These are phyloP conservation scores for Euphrasia arctica DNA, from an alignment of 305 asterid species.

Conservation along the genomic window DNA sequence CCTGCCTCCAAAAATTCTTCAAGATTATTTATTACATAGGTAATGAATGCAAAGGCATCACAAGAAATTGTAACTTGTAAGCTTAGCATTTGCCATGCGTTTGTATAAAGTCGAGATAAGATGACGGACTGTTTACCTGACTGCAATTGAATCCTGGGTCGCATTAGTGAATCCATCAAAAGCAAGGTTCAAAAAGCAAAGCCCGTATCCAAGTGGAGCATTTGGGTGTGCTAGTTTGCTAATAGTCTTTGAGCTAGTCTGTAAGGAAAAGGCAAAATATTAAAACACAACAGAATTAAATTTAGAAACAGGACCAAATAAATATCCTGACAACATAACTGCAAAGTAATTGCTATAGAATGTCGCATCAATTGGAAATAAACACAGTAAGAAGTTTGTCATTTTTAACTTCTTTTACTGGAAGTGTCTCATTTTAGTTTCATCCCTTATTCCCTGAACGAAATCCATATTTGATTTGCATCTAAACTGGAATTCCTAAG, in stretches of 20 bases:
- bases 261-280: conserved; percentile 17
- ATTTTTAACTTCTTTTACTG: not conserved
- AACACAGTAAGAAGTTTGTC: not conserved
- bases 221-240: conserved; percentile 95
- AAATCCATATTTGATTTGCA: not conserved
- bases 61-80: not conserved
- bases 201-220: conserved; percentile 93
- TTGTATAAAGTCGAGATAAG: not conserved
- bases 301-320: conserved; percentile 8
- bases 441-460: not conserved
- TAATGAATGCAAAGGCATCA: not conserved
- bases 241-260: conserved; percentile 95
- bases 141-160: conserved; percentile 94
- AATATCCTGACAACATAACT: conserved; percentile 1
- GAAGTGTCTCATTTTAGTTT: not conserved
- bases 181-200: conserved; percentile 91
- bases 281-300: conserved; percentile 20
- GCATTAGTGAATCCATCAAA: conserved; percentile 99
- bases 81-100: not conserved
- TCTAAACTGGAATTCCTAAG: not conserved
- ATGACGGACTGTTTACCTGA: conserved; percentile 47
- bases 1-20: too few species aligned
- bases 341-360: not conserved
- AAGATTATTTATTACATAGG: not conserved
- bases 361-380: not conserved